Percentiles rank a stretch among this genome's conserved stretches.
phyloP scores from a whole-genome alignment of 768 basidiomycete genomes.

The Suillus clintonianus region DNA sequence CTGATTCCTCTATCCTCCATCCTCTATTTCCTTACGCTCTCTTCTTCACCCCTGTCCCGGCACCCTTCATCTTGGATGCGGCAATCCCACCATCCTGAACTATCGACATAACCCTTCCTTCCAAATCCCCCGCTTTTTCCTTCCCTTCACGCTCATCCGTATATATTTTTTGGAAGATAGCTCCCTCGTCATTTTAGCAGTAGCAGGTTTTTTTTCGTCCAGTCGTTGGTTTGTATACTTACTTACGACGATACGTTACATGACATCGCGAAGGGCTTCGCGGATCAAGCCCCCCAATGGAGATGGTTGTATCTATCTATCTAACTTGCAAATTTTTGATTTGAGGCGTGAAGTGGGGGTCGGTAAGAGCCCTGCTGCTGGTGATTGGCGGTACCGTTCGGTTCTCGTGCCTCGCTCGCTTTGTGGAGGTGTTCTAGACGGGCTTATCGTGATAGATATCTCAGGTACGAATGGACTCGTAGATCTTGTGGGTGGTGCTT shows the following conservation, averaged over 20 bases:
- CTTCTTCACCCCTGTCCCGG: too few relatives aligned
- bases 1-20: too few relatives aligned
- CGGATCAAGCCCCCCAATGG: constrained; percentile 45
- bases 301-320: constrained; percentile 7
- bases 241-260: constrained; percentile 11
- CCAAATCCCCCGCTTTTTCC: background rate
- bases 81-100: too few relatives aligned
- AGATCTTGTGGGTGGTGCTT: background rate
- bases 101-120: background rate
- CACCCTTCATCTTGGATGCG: too few relatives aligned
- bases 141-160: background rate
- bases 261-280: constrained; percentile 54
- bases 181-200: background rate
- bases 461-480: too few relatives aligned
- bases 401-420: background rate
- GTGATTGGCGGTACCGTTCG: background rate
- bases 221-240: constrained; percentile 2
- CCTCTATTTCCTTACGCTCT: too few relatives aligned
- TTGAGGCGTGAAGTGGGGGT: background rate
- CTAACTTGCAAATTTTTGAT: background rate
- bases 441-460: background rate
- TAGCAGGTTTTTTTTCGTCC: background rate
- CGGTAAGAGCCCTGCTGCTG: too few relatives aligned
- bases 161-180: constrained; percentile 13
- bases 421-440: background rate